Evolutionary conservation across 2,329 filamentous ascomycete species (phyloP).

Genomic region (Claviceps sp.): DNA sequence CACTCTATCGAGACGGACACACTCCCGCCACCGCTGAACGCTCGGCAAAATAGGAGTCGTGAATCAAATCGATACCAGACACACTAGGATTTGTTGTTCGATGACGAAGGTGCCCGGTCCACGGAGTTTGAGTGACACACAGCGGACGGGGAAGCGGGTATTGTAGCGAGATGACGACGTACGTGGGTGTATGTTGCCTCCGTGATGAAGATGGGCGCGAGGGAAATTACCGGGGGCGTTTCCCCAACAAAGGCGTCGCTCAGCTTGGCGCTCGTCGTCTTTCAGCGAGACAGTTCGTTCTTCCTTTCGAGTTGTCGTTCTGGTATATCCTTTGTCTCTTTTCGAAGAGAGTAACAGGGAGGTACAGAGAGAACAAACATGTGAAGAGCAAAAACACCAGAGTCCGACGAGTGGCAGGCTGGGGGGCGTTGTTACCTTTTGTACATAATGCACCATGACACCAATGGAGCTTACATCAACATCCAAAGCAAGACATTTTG

Average conservation of each 20-base stretch:
- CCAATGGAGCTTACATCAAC: too few species aligned
- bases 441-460: too few species aligned
- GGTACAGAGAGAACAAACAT: too few species aligned
- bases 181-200: neutral
- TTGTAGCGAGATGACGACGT: neutral
- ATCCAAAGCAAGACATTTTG: too few species aligned
- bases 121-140: neutral
- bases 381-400: too few species aligned
- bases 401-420: too few species aligned
- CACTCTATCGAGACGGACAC: neutral
- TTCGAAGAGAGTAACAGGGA: too few species aligned
- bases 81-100: neutral
- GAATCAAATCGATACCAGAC: neutral
- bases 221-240: neutral
- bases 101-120: constrained; percentile 2
- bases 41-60: neutral
- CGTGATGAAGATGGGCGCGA: neutral
- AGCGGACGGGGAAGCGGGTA: too few species aligned
- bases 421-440: too few species aligned
- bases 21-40: neutral
- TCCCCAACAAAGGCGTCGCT: neutral
- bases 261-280: neutral
- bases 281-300: too few species aligned
- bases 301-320: too few species aligned
- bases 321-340: too few species aligned